Evolutionary conservation across 2,329 filamentous ascomycete species (phyloP).

Genomic region (Corniculantispora saksenae): DNA sequence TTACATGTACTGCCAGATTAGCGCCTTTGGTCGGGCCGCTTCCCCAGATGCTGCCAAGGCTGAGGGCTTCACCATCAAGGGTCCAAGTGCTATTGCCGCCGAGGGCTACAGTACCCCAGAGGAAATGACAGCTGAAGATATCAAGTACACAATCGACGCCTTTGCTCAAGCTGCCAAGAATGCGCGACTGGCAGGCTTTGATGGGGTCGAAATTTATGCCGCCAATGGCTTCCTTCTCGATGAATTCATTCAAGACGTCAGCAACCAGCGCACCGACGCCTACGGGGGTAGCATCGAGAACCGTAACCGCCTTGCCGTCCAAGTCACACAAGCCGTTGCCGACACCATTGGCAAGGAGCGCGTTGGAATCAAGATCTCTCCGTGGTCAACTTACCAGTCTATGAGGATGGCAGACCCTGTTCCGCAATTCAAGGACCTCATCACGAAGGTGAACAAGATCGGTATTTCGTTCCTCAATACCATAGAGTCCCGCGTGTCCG

Average conservation of each 20-base stretch:
- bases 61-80: constrained; percentile 13
- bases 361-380: constrained; percentile 59
- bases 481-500: constrained; percentile 57
- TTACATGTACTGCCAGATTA: constrained; percentile 64
- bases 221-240: constrained; percentile 64
- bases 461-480: constrained; percentile 63
- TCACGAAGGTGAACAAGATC: constrained; percentile 50
- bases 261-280: constrained; percentile 50
- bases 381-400: constrained; percentile 61
- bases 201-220: constrained; percentile 64
- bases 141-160: constrained; percentile 58
- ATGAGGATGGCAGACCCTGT: constrained; percentile 65
- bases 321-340: constrained; percentile 45
- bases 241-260: constrained; percentile 56
- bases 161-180: constrained; percentile 56
- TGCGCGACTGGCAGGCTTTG: constrained; percentile 65
- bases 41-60: neutral
- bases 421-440: constrained; percentile 63
- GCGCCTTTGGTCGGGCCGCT: constrained; percentile 56
- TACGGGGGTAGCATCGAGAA: constrained; percentile 57
- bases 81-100: constrained; percentile 35
- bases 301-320: constrained; percentile 52
- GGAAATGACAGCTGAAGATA: constrained; percentile 65
- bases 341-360: constrained; percentile 50
- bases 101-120: constrained; percentile 55